Conservation (phyloP, 345 rosid species). For the Excoecaria cochinchinensis region DNA sequence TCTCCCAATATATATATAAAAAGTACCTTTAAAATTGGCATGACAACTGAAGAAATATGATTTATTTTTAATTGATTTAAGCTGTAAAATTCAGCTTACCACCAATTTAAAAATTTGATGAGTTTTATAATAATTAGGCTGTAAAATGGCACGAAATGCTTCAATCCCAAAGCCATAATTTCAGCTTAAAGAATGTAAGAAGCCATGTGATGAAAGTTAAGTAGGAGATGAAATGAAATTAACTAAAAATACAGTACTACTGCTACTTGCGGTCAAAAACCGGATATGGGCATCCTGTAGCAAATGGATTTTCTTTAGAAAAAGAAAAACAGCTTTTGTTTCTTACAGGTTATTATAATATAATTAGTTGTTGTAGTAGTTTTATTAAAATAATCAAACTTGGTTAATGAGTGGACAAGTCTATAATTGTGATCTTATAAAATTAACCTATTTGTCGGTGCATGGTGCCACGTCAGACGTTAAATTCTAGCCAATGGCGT, state of each 20-base stretch:
- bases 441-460: constrained; percentile 15
- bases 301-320: not conserved
- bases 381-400: no score
- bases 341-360: not conserved
- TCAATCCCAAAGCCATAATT: not conserved
- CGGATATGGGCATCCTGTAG: not conserved
- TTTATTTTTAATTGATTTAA: no score
- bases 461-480: constrained; percentile 15
- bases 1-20: no score
- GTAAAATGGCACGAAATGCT: not conserved
- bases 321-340: not conserved
- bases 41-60: no score
- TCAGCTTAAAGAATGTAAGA: not conserved
- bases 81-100: no score
- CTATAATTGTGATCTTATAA: no score
- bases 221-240: no score
- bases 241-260: no score
- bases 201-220: not conserved
- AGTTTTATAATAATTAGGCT: not conserved
- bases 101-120: no score
- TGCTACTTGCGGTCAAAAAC: not conserved
- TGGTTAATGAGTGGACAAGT: not conserved
- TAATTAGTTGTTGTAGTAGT: not conserved
- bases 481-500: constrained; percentile 10
- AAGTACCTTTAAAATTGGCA: no score